A percentile compares a stretch with the other conserved stretches of the same genome.
Conservation (phyloP, 805 yeast species). For the Ogataea nakhonphanomensis region DNA sequence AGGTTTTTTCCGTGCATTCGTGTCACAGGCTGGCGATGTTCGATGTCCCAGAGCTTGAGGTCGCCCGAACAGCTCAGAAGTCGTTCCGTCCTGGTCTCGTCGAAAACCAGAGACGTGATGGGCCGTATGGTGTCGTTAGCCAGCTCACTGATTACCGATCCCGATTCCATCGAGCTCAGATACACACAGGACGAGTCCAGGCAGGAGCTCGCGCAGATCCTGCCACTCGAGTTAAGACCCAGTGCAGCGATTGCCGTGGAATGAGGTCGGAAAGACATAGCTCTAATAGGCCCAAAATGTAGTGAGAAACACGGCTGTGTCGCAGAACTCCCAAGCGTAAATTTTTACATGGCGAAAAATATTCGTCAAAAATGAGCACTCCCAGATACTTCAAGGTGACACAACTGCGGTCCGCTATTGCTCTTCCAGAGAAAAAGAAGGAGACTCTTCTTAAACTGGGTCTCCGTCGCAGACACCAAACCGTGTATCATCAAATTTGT, state of each 20-base stretch:
- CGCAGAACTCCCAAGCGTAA: neutral
- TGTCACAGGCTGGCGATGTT: neutral
- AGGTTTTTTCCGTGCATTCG: conserved; percentile 2
- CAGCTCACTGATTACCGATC: conserved; percentile 3
- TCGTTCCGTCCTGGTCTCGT: conserved; percentile 6
- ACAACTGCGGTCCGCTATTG: conserved; percentile 79
- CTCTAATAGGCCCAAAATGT: neutral
- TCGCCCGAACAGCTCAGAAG: conserved; percentile 17
- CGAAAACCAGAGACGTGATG: conserved; percentile 8
- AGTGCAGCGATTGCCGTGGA: conserved; percentile 11
- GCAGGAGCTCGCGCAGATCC: conserved; percentile 10
- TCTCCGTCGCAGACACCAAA: conserved; percentile 66
- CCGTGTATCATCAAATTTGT: conserved; percentile 66
- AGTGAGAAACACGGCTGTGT: conserved; percentile 3
- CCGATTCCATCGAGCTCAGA: conserved; percentile 8
- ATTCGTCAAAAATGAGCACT: conserved; percentile 6
- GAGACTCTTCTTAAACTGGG: conserved; percentile 72
- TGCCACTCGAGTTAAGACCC: conserved; percentile 8
- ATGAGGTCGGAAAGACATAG: conserved; percentile 11
- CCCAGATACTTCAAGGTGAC: conserved; percentile 59
- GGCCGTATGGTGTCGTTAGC: conserved; percentile 12
- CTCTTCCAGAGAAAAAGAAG: conserved; percentile 67
- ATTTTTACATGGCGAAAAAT: conserved; percentile 1
- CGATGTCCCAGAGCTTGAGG: conserved; percentile 17
- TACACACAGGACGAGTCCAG: conserved; percentile 10